phyloP scores from a whole-genome alignment of 495 filamentous ascomycete genomes.

The Evansstolkia leycettana region DNA sequence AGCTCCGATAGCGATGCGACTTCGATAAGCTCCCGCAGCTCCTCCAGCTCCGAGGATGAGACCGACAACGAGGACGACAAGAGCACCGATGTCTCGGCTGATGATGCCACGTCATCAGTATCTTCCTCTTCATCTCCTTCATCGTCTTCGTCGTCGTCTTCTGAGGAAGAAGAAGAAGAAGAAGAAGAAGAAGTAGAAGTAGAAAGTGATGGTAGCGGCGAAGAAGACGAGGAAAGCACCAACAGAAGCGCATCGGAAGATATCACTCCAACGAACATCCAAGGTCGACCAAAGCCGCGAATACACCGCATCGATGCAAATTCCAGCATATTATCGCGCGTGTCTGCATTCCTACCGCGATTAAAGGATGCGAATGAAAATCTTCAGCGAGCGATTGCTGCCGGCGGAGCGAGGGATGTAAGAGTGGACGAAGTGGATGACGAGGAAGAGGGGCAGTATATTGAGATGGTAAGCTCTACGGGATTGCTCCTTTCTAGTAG shows the following conservation, averaged over 20 bases:
- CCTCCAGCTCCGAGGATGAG: background rate
- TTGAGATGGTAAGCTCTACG: constrained; percentile 43
- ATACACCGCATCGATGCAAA: constrained; percentile 18
- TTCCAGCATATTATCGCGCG: constrained; percentile 23
- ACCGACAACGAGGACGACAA: too few species aligned
- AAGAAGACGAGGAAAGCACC: background rate
- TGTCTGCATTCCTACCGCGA: constrained; percentile 34
- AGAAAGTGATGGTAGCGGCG: background rate
- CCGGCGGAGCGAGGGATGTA: constrained; percentile 20
- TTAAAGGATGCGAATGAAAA: constrained; percentile 37
- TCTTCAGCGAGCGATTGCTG: constrained; percentile 28
- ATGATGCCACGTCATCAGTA: too few species aligned
- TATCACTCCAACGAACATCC: constrained; percentile 12
- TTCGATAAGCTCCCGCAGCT: constrained; percentile 1
- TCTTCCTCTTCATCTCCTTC: too few species aligned
- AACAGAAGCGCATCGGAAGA: constrained; percentile 11
- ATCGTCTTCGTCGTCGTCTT: background rate
- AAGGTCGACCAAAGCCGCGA: constrained; percentile 21
- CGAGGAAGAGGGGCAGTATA: constrained; percentile 26
- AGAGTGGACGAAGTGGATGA: constrained; percentile 24
- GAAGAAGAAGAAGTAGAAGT: background rate
- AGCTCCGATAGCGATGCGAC: background rate
- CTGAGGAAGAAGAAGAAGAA: background rate
- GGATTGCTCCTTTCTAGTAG: background rate
- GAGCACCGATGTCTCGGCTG: too few species aligned